Evolutionary conservation across 352 stramenopile species (phyloP).

Genomic region (Phytophthora idaei): DNA sequence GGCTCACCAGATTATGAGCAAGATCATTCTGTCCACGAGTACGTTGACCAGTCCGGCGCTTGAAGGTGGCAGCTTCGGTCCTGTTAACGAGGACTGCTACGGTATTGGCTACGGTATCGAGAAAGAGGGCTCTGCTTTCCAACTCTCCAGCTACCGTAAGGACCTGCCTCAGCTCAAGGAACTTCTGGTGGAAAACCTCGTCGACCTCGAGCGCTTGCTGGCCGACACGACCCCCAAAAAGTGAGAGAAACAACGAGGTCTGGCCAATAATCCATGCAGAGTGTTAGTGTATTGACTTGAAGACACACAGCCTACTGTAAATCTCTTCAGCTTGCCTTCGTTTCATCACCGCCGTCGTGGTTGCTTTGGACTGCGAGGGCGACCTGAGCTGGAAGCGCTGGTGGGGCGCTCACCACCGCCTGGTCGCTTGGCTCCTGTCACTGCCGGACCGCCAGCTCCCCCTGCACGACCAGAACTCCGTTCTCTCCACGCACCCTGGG

Average conservation of each 20-base stretch:
- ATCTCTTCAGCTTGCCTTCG: neutral
- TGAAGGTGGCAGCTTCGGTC: constrained; percentile 89
- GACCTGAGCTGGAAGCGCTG: constrained; percentile 32
- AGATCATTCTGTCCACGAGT: constrained; percentile 92
- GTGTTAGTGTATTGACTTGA: constrained; percentile 9
- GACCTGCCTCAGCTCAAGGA: constrained; percentile 78
- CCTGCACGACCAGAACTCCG: constrained; percentile 37
- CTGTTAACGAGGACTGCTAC: constrained; percentile 90
- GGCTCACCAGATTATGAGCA: constrained; percentile 80
- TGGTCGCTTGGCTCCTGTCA: constrained; percentile 40
- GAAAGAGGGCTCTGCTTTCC: constrained; percentile 82
- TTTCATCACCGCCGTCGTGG: constrained; percentile 36
- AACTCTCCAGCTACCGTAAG: constrained; percentile 85
- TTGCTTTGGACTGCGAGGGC: constrained; percentile 50
- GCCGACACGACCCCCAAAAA: constrained; percentile 45
- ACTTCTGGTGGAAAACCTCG: constrained; percentile 72
- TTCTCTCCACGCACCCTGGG: constrained; percentile 47
- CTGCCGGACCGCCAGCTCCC: constrained; percentile 19
- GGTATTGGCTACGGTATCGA: constrained; percentile 91
- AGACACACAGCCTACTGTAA: neutral
- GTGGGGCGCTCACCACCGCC: constrained; percentile 35
- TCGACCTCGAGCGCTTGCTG: constrained; percentile 74
- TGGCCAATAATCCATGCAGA: neutral
- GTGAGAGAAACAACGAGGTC: constrained; percentile 4
- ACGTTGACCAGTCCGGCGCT: constrained; percentile 86